phyloP scores from a whole-genome alignment of 208 protist genomes.

The Hexamita inflata region DNA sequence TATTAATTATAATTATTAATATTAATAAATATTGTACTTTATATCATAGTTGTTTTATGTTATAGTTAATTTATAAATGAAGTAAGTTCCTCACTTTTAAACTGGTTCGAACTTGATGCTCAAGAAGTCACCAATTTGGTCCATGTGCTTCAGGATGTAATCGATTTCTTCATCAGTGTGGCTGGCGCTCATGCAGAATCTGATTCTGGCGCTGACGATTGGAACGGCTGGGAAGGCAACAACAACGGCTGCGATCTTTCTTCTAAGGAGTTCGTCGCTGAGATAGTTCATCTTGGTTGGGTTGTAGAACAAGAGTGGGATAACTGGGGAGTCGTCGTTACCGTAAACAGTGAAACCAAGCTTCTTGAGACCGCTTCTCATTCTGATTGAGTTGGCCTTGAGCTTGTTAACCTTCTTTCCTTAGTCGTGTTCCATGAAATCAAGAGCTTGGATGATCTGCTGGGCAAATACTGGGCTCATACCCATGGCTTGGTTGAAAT shows the following conservation, averaged over 20 bases:
- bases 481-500: constrained; percentile 55
- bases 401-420: constrained; percentile 25
- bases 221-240: constrained; percentile 88
- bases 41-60: too few species aligned
- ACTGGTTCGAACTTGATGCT: too few species aligned
- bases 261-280: constrained; percentile 61
- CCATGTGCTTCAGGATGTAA: background rate
- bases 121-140: background rate
- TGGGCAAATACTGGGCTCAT: constrained; percentile 65
- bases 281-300: constrained; percentile 66
- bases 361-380: constrained; percentile 35
- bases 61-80: too few species aligned
- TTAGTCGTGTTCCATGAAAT: background rate
- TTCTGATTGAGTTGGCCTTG: constrained; percentile 28
- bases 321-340: constrained; percentile 70
- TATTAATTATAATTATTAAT: too few species aligned
- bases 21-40: too few species aligned
- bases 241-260: constrained; percentile 74
- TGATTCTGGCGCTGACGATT: constrained; percentile 63
- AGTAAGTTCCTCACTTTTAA: too few species aligned
- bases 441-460: constrained; percentile 65
- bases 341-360: constrained; percentile 56
- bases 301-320: constrained; percentile 80
- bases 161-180: constrained; percentile 57
- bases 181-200: constrained; percentile 66